phyloP scores from a whole-genome alignment of 257 asterid genomes.

The Solanum clarkiae region DNA sequence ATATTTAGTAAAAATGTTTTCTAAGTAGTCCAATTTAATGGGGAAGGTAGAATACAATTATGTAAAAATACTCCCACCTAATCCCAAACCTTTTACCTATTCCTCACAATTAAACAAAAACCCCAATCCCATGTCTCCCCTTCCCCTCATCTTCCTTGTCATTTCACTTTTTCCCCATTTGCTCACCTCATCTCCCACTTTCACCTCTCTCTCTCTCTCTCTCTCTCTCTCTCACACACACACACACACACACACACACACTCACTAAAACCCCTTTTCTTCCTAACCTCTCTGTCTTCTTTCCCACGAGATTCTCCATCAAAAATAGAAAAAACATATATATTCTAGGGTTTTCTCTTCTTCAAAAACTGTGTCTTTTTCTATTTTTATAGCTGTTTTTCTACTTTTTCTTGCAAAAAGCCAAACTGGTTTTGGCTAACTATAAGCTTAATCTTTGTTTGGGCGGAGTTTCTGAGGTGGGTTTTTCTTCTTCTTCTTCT shows the following conservation, averaged over 20 bases:
- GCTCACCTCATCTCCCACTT: neutral
- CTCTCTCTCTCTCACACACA: neutral
- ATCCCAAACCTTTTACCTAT: neutral
- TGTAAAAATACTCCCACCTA: neutral
- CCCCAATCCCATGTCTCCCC: neutral
- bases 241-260: no score
- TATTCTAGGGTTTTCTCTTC: neutral
- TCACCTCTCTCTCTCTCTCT: neutral
- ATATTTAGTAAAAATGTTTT: neutral
- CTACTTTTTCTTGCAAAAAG: neutral
- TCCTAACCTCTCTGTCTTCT: neutral
- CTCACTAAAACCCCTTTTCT: neutral
- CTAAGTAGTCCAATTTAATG: neutral
- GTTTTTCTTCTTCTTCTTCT: neutral
- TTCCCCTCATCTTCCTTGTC: neutral
- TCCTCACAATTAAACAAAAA: neutral
- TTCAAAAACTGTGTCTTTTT: neutral
- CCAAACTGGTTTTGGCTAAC: neutral
- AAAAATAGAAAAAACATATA: neutral
- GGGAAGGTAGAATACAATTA: neutral
- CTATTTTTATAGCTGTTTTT: neutral
- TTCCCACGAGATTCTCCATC: neutral
- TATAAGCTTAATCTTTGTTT: neutral
- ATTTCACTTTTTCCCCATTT: neutral
- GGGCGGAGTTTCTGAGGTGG: constrained; percentile 5